Base-by-base conservation (phyloP, 768 basidiomycete genomes). In the Boletus reticulatus region DNA sequence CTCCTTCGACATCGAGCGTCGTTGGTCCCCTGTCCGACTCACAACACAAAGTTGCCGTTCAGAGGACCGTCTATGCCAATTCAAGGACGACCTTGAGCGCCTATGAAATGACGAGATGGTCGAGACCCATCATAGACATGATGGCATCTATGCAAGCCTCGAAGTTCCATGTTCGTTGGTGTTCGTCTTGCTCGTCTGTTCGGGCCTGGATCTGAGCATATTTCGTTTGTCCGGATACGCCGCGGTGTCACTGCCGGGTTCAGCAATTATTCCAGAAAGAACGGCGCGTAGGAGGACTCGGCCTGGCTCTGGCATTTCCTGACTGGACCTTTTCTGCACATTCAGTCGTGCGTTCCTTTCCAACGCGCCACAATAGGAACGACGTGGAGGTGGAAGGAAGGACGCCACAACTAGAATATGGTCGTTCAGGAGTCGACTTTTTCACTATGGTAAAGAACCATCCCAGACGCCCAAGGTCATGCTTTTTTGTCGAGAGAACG, bases 401-500 rank as follows among this genome's bases (percentile, higher is more conserved):
- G 45, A 58, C 50, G 43, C 53, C 60, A 50, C 57, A 59, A 37
- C 47, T 10, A 22, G 39, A 42, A 51, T 44, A 16, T 43, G 34
- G 24, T 36, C 42, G 13, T 8, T 48, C 50, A 48, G 43, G 48
- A n/a, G 37, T 32, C n/a, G 34, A 20, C 43, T 50, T 57, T 38
- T 53, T 54, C n/a, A 29, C 48, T 48, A 43, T 48, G 44, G 37
- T 48, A 60, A 62, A 49, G 38, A 42, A 32, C 52, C 49, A 39
- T 44, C 32, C 38, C 22, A 5, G 39, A 43, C 48, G 51, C 52
- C 4, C 5, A 2, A 10, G 39, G 32, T 3, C 14, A 17, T 42
- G 47, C 45, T 11, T 41, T 31, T 32, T 47, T 27, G 46, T 22
- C 20, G n/a, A 42, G 37, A 22, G 39, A 29, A 34, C 6, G 31